A percentile compares a stretch with the other conserved stretches of the same genome.
Conservation (phyloP, 2,329 filamentous ascomycete genomes). For the Calycina herbarum region DNA sequence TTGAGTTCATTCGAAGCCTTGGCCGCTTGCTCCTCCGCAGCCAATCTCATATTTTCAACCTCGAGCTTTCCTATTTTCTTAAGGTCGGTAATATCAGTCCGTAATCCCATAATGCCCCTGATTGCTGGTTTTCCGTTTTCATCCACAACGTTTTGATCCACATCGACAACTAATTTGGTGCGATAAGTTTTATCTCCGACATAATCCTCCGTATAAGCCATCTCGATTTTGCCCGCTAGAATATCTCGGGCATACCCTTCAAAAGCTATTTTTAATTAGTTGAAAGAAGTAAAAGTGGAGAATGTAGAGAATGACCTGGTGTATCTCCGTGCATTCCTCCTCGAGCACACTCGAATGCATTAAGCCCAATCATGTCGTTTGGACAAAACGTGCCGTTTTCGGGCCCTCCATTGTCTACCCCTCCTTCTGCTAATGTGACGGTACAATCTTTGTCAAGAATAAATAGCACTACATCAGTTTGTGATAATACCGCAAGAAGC, state of each 20-base stretch:
- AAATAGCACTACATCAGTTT: conserved; percentile 31
- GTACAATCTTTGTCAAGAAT: conserved; percentile 18
- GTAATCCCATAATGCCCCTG: conserved; percentile 29
- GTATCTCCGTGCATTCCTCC: neutral
- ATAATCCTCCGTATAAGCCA: conserved; percentile 27
- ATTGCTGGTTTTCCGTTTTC: conserved; percentile 24
- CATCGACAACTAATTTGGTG: conserved; percentile 28
- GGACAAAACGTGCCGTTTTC: neutral
- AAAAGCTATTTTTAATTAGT: conserved; percentile 16
- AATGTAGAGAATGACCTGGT: neutral
- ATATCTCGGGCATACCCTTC: conserved; percentile 25
- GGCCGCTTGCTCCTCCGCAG: conserved; percentile 29
- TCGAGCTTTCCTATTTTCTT: conserved; percentile 26
- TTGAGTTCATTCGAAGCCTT: conserved; percentile 31
- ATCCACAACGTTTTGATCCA: conserved; percentile 26
- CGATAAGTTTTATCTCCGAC: conserved; percentile 24
- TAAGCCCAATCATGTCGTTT: neutral
- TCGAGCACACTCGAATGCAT: neutral
- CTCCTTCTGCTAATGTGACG: neutral
- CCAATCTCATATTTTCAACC: conserved; percentile 28
- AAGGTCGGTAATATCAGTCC: conserved; percentile 32
- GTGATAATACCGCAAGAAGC: conserved; percentile 28
- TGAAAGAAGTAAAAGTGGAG: neutral
- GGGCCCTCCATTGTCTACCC: neutral
- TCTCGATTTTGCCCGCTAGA: conserved; percentile 24